These are phyloP conservation scores for Omphalea diandra DNA, from an alignment of 441 rosid species.

Conservation along the genomic window DNA sequence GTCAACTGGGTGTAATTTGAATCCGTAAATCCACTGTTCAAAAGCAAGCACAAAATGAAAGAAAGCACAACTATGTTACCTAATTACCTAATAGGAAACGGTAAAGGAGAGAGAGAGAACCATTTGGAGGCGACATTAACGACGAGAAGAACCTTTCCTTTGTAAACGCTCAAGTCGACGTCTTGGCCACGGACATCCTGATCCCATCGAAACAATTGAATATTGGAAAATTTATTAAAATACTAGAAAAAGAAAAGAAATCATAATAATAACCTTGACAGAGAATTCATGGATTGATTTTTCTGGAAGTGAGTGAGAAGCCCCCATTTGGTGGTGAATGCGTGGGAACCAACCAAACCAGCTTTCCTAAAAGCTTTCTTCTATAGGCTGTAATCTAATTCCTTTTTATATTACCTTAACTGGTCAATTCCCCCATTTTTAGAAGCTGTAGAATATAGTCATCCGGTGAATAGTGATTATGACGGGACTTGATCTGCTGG, in stretches of 20 bases:
- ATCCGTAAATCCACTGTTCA: constrained; percentile 74
- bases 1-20: constrained; percentile 83
- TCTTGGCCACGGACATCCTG: constrained; percentile 73
- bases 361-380: not conserved
- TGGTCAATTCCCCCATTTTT: too few relatives aligned
- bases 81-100: not conserved
- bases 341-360: not conserved
- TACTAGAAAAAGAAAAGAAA: not conserved
- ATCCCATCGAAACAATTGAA: not conserved
- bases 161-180: constrained; percentile 62
- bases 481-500: too few relatives aligned
- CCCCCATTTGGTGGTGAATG: constrained; percentile 50
- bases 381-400: too few relatives aligned
- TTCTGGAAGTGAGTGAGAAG: constrained; percentile 63
- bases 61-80: not conserved
- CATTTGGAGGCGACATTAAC: constrained; percentile 98
- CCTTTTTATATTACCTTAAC: too few relatives aligned
- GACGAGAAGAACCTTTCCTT: constrained; percentile 79
- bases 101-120: constrained; percentile 25
- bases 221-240: not conserved
- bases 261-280: constrained; percentile 69
- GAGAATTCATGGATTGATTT: constrained; percentile 80
- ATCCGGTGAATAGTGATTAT: too few relatives aligned
- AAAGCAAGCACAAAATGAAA: not conserved
- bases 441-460: too few relatives aligned